Conservation (phyloP, 2,329 filamentous ascomycete species). For the Penicillium sp. region DNA sequence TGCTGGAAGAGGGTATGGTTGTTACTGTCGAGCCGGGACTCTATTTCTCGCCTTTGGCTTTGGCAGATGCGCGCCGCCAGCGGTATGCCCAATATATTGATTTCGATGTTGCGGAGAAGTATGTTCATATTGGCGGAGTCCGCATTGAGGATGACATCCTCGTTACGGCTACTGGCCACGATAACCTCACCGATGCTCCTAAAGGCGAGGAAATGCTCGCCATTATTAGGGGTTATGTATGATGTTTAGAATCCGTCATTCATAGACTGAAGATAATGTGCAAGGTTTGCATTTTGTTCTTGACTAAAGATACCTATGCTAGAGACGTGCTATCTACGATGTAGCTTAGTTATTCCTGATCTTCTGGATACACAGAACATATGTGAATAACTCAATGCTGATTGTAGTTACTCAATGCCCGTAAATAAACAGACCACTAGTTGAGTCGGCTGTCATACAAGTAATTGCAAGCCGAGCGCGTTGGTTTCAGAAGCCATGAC, state of each 20-base stretch:
- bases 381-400: too few species aligned
- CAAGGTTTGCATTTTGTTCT: too few species aligned
- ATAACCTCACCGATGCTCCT: slow-evolving; percentile 68
- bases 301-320: too few species aligned
- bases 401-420: neutral
- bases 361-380: too few species aligned
- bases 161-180: slow-evolving; percentile 63
- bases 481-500: neutral
- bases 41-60: slow-evolving; percentile 41
- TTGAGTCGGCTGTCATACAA: neutral
- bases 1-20: slow-evolving; percentile 53
- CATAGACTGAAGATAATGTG: neutral
- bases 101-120: slow-evolving; percentile 38
- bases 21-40: slow-evolving; percentile 55
- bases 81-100: slow-evolving; percentile 38
- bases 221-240: slow-evolving; percentile 32
- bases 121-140: slow-evolving; percentile 44
- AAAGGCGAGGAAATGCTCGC: slow-evolving; percentile 58
- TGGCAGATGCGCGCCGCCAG: slow-evolving; percentile 34
- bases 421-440: neutral
- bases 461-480: neutral
- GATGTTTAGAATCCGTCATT: neutral
- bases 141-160: slow-evolving; percentile 59
- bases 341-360: too few species aligned
- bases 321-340: too few species aligned